phyloP scores from a whole-genome alignment of 345 rosid genomes.

The Aethionema arabicum region DNA sequence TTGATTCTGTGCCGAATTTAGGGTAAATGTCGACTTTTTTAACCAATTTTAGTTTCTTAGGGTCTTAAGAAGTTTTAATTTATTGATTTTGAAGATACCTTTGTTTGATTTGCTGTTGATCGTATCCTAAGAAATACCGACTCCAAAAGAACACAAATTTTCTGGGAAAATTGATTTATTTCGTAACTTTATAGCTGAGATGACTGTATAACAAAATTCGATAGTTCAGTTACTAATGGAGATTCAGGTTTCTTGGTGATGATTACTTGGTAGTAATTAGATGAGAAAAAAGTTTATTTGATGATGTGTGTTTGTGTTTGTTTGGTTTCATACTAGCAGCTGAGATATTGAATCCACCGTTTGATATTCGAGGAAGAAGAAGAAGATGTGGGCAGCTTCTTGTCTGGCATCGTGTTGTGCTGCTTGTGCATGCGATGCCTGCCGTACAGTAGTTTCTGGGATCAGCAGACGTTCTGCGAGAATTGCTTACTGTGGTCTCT shows the following conservation, averaged over 20 bases:
- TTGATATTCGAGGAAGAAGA: conserved; percentile 29
- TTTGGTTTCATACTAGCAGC: conserved; percentile 13
- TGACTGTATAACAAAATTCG: neutral
- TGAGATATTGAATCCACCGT: conserved; percentile 23
- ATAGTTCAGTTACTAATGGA: neutral
- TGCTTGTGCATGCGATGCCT: conserved; percentile 95
- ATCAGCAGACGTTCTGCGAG: conserved; percentile 95
- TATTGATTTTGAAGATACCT: too few species aligned
- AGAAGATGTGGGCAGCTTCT: conserved; percentile 95
- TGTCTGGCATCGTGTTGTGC: conserved; percentile 99
- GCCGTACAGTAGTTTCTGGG: conserved; percentile 82
- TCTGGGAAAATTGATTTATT: neutral
- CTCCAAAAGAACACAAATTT: neutral
- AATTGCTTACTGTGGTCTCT: conserved; percentile 97
- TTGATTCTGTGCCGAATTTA: conserved; percentile 1
- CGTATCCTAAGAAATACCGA: too few species aligned
- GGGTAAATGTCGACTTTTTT: neutral
- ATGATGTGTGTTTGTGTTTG: conserved; percentile 10
- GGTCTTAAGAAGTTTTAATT: neutral
- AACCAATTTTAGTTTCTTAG: conserved; percentile 2
- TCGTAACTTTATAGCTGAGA: neutral
- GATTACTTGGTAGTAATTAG: neutral
- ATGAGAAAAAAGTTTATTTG: conserved; percentile 11
- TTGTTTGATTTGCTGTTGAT: too few species aligned
- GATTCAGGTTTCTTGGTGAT: neutral